These are phyloP conservation scores for Catunica adiposa DNA, from an alignment of 2,329 filamentous ascomycete species.

Conservation along the genomic window DNA sequence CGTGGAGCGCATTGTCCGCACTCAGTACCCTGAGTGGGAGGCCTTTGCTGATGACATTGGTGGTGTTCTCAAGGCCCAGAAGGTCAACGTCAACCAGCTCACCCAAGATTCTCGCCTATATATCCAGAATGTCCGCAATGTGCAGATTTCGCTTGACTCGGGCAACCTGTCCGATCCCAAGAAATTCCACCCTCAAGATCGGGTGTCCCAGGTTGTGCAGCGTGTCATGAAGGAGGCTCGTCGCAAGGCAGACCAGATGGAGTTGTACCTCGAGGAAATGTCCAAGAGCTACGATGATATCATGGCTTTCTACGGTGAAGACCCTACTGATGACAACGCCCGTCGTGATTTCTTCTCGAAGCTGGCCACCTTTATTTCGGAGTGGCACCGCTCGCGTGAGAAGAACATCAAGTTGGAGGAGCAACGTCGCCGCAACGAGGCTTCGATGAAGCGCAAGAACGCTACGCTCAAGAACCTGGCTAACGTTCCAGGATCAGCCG, in stretches of 20 bases:
- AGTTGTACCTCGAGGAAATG: conserved; percentile 88
- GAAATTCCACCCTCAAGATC: conserved; percentile 95
- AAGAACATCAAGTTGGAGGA: conserved; percentile 84
- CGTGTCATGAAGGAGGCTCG: conserved; percentile 92
- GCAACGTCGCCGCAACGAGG: conserved; percentile 67
- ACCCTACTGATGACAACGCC: conserved; percentile 80
- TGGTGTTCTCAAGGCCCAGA: conserved; percentile 63
- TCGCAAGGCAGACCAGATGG: conserved; percentile 89
- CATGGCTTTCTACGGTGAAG: conserved; percentile 63
- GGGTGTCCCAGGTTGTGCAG: conserved; percentile 80
- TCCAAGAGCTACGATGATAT: conserved; percentile 34
- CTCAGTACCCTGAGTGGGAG: conserved; percentile 94
- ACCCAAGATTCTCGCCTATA: conserved; percentile 77
- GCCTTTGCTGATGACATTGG: conserved; percentile 69
- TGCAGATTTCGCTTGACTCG: conserved; percentile 79
- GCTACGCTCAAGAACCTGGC: conserved; percentile 45
- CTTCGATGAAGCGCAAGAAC: conserved; percentile 80
- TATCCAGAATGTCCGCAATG: conserved; percentile 85
- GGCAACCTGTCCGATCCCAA: conserved; percentile 92
- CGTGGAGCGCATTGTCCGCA: conserved; percentile 88
- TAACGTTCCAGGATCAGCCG: conserved; percentile 10
- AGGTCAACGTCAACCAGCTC: conserved; percentile 88
- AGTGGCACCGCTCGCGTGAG: conserved; percentile 91
- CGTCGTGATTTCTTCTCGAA: conserved; percentile 90
- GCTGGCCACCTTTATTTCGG: conserved; percentile 71